phyloP scores from a whole-genome alignment of 208 protist species.

The Strigomonas culicis region DNA sequence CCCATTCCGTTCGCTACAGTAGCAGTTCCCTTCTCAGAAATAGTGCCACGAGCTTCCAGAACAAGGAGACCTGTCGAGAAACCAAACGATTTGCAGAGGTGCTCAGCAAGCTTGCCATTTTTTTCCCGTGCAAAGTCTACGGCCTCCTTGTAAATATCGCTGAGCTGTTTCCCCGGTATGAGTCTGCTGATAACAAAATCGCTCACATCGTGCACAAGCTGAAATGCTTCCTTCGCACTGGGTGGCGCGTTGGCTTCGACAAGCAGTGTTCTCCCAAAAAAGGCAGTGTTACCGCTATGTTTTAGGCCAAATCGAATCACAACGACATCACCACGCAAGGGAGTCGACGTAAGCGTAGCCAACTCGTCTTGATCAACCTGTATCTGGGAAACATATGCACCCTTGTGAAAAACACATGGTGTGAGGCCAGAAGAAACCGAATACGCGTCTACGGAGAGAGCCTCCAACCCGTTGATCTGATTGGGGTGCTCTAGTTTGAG shows the following conservation, averaged over 20 bases:
- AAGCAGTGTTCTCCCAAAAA: conserved; percentile 76
- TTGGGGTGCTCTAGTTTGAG: conserved; percentile 16
- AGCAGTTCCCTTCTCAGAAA: conserved; percentile 71
- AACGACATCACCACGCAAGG: conserved; percentile 62
- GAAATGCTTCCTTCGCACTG: conserved; percentile 62
- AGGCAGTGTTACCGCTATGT: conserved; percentile 72
- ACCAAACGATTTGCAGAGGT: conserved; percentile 61
- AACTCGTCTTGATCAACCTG: conserved; percentile 31
- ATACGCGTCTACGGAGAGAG: conserved; percentile 59
- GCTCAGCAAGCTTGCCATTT: conserved; percentile 40
- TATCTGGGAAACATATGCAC: conserved; percentile 59
- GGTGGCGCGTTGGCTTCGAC: conserved; percentile 58
- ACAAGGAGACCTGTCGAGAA: conserved; percentile 85
- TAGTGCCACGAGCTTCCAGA: conserved; percentile 73
- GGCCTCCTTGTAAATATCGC: conserved; percentile 50
- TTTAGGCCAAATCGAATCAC: conserved; percentile 78
- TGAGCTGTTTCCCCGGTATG: conserved; percentile 43
- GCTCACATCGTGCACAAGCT: conserved; percentile 74
- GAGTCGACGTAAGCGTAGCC: background rate
- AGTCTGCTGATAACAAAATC: conserved; percentile 63
- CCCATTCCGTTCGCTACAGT: conserved; percentile 68
- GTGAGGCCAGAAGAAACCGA: conserved; percentile 59
- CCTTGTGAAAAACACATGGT: conserved; percentile 69
- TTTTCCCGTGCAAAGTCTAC: conserved; percentile 41
- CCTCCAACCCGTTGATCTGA: conserved; percentile 66